These are phyloP conservation scores for Musa schizocarpa DNA, from an alignment of 176 grass and related monocot species.

Conservation along the genomic window DNA sequence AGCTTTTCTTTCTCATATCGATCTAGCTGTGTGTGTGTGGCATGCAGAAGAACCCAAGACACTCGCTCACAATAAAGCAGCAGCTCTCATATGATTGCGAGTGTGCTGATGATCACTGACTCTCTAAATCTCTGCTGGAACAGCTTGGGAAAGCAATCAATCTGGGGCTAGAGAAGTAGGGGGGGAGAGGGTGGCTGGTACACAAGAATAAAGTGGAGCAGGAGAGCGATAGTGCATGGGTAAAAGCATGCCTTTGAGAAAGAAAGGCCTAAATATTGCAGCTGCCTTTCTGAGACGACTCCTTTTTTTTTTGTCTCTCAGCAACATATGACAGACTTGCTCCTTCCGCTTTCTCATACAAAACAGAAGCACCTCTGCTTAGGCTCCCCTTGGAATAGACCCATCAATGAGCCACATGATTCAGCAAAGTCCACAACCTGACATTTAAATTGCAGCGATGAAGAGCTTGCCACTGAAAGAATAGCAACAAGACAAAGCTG, in stretches of 20 bases:
- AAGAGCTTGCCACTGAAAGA: neutral
- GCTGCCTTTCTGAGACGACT: neutral
- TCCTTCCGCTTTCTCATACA: neutral
- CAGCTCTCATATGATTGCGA: neutral
- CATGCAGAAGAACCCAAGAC: neutral
- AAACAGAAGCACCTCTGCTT: neutral
- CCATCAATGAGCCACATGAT: neutral
- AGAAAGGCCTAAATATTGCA: conserved; percentile 5
- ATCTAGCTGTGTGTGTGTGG: neutral
- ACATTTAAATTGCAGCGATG: neutral
- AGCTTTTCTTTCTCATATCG: too few relatives aligned
- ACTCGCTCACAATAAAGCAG: neutral
- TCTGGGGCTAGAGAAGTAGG: neutral
- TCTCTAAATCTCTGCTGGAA: neutral
- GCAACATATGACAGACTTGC: neutral
- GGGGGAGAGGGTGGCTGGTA: neutral
- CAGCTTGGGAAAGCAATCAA: neutral
- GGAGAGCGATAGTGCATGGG: neutral
- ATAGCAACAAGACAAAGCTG: neutral
- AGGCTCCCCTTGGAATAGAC: neutral
- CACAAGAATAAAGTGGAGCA: conserved; percentile 13
- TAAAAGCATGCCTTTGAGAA: conserved; percentile 2
- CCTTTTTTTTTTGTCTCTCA: neutral
- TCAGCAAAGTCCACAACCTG: neutral
- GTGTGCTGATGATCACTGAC: neutral